Conservation (phyloP, 208 protist species). For the Trypanosomatidae sp. region DNA sequence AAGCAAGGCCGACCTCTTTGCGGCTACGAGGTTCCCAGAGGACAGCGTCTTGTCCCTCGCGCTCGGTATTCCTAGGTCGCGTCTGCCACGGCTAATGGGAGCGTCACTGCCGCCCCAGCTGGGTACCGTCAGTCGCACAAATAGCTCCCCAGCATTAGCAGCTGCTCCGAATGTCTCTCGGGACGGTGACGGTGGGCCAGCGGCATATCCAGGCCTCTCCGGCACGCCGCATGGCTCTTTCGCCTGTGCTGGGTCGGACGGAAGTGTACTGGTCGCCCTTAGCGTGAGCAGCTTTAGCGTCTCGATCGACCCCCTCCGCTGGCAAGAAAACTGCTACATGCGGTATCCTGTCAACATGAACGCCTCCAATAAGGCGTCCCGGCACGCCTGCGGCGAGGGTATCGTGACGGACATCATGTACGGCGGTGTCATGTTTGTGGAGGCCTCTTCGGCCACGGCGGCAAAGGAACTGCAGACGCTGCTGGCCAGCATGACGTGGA, state of each 20-base stretch:
- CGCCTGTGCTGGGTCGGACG: background rate
- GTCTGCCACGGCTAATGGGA: conserved; percentile 19
- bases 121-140: background rate
- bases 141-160: background rate
- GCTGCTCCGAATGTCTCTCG: conserved; percentile 6
- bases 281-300: conserved; percentile 69
- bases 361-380: conserved; percentile 24
- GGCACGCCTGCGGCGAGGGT: conserved; percentile 64
- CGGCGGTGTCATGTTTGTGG: conserved; percentile 68
- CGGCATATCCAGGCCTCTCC: background rate
- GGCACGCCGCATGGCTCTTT: background rate
- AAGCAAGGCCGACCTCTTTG: background rate
- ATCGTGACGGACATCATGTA: conserved; percentile 90
- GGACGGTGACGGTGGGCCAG: background rate
- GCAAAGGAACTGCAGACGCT: conserved; percentile 41
- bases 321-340: conserved; percentile 49
- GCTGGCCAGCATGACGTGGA: conserved; percentile 47
- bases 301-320: conserved; percentile 72
- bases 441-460: conserved; percentile 47
- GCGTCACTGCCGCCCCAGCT: conserved; percentile 6
- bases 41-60: conserved; percentile 41
- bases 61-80: conserved; percentile 25
- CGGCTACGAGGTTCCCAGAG: conserved; percentile 27
- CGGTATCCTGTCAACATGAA: conserved; percentile 59
- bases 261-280: conserved; percentile 29